Evolutionary conservation across 345 rosid genomes (phyloP).

Genomic region (Syzygium jambos): DNA sequence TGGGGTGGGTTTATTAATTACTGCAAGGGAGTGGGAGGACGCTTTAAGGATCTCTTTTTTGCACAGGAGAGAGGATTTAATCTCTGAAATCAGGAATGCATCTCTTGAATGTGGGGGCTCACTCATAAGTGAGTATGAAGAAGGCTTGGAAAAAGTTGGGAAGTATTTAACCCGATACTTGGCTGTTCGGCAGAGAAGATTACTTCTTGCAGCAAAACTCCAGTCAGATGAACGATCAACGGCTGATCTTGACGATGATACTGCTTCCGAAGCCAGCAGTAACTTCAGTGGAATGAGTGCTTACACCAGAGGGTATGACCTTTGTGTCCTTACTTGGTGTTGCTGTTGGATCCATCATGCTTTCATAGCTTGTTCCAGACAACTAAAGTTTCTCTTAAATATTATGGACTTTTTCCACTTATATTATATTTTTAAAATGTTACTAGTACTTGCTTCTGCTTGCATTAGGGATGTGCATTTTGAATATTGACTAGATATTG

Average conservation of each 20-base stretch:
- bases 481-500: not conserved
- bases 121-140: constrained; percentile 59
- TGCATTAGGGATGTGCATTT: not conserved
- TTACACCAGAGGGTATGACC: constrained; percentile 69
- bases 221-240: constrained; percentile 59
- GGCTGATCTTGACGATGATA: constrained; percentile 73
- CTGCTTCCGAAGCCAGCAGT: constrained; percentile 91
- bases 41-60: constrained; percentile 76
- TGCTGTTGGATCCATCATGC: not conserved
- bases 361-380: not conserved
- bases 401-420: not conserved
- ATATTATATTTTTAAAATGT: not conserved
- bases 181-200: constrained; percentile 92
- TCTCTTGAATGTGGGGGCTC: constrained; percentile 69
- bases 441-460: not conserved
- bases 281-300: constrained; percentile 94
- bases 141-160: constrained; percentile 79
- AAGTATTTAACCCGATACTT: constrained; percentile 90
- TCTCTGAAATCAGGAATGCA: constrained; percentile 53
- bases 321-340: not conserved
- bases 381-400: not conserved
- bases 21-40: constrained; percentile 95
- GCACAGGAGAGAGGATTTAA: constrained; percentile 51
- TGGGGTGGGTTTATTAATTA: constrained; percentile 61
- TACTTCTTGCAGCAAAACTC: constrained; percentile 88